phyloP scores from a whole-genome alignment of 2,329 filamentous ascomycete species.

The Fusarium proliferatum region DNA sequence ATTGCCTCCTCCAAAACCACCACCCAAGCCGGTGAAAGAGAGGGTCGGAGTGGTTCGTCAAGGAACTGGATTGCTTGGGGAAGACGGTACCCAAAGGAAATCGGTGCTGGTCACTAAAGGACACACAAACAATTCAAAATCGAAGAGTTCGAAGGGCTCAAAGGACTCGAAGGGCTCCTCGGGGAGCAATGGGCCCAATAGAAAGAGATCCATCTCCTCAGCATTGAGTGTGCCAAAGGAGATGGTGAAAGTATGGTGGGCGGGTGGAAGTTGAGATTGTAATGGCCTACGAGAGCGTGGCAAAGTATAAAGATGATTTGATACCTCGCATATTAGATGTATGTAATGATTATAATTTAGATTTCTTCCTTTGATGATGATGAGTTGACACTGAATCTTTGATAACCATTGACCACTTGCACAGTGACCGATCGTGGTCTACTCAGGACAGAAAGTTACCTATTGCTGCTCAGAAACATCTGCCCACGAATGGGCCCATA shows the following conservation, averaged over 20 bases:
- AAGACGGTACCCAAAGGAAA: conserved; percentile 29
- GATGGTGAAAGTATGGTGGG: conserved; percentile 45
- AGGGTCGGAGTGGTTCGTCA: conserved; percentile 35
- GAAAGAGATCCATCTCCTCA: conserved; percentile 31
- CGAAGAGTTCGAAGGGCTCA: conserved; percentile 11
- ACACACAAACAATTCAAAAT: conserved; percentile 3
- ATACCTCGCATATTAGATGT: conserved; percentile 15
- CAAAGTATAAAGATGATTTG: conserved; percentile 30
- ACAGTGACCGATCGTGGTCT: background rate
- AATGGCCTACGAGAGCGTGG: conserved; percentile 2
- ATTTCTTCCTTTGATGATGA: background rate
- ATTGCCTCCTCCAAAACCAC: conserved; percentile 27
- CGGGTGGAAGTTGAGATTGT: conserved; percentile 15
- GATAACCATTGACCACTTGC: background rate
- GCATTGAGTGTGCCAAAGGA: conserved; percentile 37
- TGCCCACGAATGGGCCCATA: background rate
- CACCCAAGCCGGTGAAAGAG: conserved; percentile 19
- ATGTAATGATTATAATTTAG: conserved; percentile 28
- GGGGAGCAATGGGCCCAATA: conserved; percentile 17
- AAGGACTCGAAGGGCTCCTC: conserved; percentile 2
- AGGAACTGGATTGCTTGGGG: conserved; percentile 33
- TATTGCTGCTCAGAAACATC: background rate
- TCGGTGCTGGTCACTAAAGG: conserved; percentile 37
- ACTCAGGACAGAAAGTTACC: background rate
- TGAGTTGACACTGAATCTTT: background rate